phyloP scores from a whole-genome alignment of 805 yeast species.

The Saccharomycopsis malanga region DNA sequence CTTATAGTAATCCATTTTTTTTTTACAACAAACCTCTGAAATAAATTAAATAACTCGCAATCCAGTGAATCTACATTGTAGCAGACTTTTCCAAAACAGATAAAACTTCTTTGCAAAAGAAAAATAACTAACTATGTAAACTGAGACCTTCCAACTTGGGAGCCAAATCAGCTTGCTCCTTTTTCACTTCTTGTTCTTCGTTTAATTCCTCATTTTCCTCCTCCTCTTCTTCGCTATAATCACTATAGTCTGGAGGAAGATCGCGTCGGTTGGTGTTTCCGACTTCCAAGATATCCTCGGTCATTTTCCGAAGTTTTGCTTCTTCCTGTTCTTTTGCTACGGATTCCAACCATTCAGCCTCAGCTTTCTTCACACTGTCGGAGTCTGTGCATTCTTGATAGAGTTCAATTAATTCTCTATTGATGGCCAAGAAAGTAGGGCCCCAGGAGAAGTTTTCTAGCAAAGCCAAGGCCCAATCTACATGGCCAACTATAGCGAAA shows the following conservation, averaged over 20 bases:
- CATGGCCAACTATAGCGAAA: constrained; percentile 85
- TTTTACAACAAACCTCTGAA: no score
- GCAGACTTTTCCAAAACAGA: no score
- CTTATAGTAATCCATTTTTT: no score
- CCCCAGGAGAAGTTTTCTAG: constrained; percentile 91
- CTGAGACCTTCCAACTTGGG: no score
- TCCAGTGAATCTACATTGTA: no score
- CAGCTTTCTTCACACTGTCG: constrained; percentile 63
- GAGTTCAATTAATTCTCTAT: constrained; percentile 65
- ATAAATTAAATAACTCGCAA: no score
- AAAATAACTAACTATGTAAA: no score
- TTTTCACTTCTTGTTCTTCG: background rate
- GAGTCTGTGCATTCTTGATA: constrained; percentile 79
- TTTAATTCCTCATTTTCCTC: constrained; percentile 20
- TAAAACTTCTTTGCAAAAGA: no score
- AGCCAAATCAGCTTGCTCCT: no score
- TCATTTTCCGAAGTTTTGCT: constrained; percentile 46
- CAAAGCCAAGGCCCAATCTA: constrained; percentile 79
- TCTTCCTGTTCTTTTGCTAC: constrained; percentile 61
- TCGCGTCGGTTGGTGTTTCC: constrained; percentile 64
- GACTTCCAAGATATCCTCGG: constrained; percentile 59
- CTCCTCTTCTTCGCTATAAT: constrained; percentile 26
- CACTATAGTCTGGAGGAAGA: constrained; percentile 21
- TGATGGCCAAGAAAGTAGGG: constrained; percentile 72
- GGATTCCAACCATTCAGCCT: constrained; percentile 63